Conservation (phyloP, 179 eudicot species). For the Drosera spatulata region DNA sequence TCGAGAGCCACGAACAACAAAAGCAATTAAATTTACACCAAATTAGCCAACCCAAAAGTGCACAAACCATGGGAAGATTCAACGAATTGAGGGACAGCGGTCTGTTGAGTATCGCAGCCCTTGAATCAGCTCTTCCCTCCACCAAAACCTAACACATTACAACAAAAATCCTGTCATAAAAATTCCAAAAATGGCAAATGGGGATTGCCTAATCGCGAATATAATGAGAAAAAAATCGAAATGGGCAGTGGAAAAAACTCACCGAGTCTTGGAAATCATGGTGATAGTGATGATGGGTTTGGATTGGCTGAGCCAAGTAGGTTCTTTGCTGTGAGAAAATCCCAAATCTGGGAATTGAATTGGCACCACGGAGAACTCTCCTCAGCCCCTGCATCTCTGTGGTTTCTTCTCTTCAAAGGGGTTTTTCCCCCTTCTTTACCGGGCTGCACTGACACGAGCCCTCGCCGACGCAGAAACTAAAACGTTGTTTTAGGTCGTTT, state of each 20-base stretch:
- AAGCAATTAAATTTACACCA: no score
- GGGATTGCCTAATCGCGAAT: not conserved
- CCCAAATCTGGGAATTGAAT: constrained; percentile 25
- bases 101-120: constrained; percentile 72
- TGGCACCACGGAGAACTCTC: constrained; percentile 18
- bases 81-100: constrained; percentile 76
- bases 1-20: no score
- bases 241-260: not conserved
- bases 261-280: constrained; percentile 50
- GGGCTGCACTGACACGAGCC: no score
- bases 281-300: constrained; percentile 23
- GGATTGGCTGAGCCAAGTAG: constrained; percentile 50
- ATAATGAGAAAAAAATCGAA: constrained; percentile 4
- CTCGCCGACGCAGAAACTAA: no score
- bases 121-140: constrained; percentile 77
- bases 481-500: no score
- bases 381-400: constrained; percentile 54
- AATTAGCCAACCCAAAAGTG: not conserved
- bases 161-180: no score
- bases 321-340: constrained; percentile 22
- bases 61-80: constrained; percentile 45
- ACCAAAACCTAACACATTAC: constrained; percentile 54
- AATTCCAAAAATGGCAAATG: constrained; percentile 5
- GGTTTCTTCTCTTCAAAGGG: not conserved
- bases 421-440: not conserved